Base-by-base conservation (phyloP, 2,329 filamentous ascomycete genomes). In the Alternaria triticina region DNA sequence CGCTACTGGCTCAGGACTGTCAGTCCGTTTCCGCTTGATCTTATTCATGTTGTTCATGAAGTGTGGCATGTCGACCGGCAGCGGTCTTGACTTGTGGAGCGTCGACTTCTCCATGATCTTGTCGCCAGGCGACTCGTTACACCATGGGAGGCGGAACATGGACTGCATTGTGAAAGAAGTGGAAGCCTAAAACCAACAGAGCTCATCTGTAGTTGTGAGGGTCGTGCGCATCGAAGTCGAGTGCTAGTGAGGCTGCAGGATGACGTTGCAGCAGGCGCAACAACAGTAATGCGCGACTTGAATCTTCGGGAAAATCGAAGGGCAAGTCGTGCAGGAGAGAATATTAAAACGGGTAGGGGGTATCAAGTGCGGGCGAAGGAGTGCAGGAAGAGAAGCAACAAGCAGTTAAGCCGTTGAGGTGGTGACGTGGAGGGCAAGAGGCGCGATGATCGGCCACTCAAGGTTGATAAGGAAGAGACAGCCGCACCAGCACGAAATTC, bases 21-120 rank as follows among this genome's bases (percentile, higher is more conserved):
- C 82, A 30, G 83, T 83, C 59, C 84, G 82, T 77, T 89, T 89
- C 66, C 88, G 85, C 83, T 90, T 90, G 73, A 88, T 79, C 70
- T 84, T 84, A 67, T 82, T 83, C 69, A 83, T 75, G 69, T 84
- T 84, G 67, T 82, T 83, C 69, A 83, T 75, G 69, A 81, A 75
- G 54, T 68, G 59, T 43, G 83, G 79, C 59, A 85, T 82, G 62
- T 83, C 82, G 71, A 82, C 78, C 17, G 83, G 82, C 68, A 81
- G 74, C 54, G 76, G 77, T 72, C 79, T 81, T 78, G 81, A 74
- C 72, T 80, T 81, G 70, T 80, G 77, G 64, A 82, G 72, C 25
- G 76, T 70, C 20, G 77, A 70, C 74, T 82, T 82, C 56, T 82
- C 81, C 74, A 80, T 78, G 75, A 80, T 81, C 68, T 82, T 81